These are phyloP conservation scores for Mangifera indica DNA, from an alignment of 345 rosid species.

Conservation along the genomic window DNA sequence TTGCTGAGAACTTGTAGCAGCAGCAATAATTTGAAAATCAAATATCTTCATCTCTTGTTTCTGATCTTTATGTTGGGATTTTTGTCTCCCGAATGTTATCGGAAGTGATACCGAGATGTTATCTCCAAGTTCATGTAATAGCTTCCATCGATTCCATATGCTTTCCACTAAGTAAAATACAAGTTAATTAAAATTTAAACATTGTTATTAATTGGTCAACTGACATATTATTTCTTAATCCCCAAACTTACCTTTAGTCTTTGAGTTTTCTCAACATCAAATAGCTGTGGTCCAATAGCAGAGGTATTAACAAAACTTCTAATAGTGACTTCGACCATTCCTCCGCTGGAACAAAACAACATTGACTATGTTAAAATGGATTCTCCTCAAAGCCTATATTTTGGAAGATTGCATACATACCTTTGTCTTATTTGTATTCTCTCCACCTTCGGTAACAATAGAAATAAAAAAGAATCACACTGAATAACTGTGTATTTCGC, in stretches of 20 bases:
- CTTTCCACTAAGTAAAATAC: not conserved
- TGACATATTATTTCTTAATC: no score
- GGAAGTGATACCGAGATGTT: not conserved
- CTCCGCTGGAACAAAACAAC: not conserved
- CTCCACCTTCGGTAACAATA: no score
- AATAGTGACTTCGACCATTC: not conserved
- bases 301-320: not conserved
- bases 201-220: no score
- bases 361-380: no score
- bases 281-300: not conserved
- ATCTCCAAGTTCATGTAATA: not conserved
- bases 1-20: not conserved
- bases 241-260: not conserved
- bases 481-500: no score
- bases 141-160: not conserved
- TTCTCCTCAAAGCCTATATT: no score
- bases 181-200: conserved; percentile 16
- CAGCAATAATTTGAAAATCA: conserved; percentile 9
- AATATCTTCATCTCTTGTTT: conserved; percentile 3
- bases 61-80: no score
- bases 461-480: no score
- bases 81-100: not conserved
- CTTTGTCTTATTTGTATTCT: no score
- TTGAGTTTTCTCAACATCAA: not conserved
- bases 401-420: no score